Percentiles rank a stretch among this genome's conserved stretches.
phyloP scores from a whole-genome alignment of 2,329 filamentous ascomycete species.

The Sarocladiaceae sp. region DNA sequence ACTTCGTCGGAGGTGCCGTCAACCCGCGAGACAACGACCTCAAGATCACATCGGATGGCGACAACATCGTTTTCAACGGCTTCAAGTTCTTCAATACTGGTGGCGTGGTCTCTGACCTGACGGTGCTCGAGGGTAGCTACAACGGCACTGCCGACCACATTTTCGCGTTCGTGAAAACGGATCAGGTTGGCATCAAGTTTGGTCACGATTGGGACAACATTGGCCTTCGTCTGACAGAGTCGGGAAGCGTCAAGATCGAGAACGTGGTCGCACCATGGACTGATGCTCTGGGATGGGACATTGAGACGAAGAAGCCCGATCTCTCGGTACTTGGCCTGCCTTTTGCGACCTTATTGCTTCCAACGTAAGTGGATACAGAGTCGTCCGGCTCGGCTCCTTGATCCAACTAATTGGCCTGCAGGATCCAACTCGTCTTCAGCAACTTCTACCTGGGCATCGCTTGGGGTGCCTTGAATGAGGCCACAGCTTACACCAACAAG shows the following conservation, averaged over 20 bases:
- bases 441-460: conserved; percentile 65
- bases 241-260: conserved; percentile 56
- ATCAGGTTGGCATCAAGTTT: conserved; percentile 54
- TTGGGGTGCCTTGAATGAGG: conserved; percentile 51
- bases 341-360: conserved; percentile 54
- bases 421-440: conserved; percentile 61
- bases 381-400: no score
- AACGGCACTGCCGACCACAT: conserved; percentile 56
- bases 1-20: conserved; percentile 62
- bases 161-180: conserved; percentile 56
- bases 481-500: conserved; percentile 51
- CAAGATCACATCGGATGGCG: conserved; percentile 49
- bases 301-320: conserved; percentile 43
- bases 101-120: conserved; percentile 61
- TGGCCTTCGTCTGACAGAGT: conserved; percentile 60
- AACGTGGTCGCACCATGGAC: conserved; percentile 53
- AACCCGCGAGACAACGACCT: conserved; percentile 62
- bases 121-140: conserved; percentile 60
- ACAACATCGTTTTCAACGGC: conserved; percentile 55
- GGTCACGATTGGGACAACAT: conserved; percentile 63
- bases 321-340: conserved; percentile 46
- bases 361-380: conserved; percentile 50
- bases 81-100: conserved; percentile 66
- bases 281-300: conserved; percentile 60
- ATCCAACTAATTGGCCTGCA: conserved; percentile 15